Conservation (phyloP, 2,329 filamentous ascomycete species). For the Cladosporium velox region DNA sequence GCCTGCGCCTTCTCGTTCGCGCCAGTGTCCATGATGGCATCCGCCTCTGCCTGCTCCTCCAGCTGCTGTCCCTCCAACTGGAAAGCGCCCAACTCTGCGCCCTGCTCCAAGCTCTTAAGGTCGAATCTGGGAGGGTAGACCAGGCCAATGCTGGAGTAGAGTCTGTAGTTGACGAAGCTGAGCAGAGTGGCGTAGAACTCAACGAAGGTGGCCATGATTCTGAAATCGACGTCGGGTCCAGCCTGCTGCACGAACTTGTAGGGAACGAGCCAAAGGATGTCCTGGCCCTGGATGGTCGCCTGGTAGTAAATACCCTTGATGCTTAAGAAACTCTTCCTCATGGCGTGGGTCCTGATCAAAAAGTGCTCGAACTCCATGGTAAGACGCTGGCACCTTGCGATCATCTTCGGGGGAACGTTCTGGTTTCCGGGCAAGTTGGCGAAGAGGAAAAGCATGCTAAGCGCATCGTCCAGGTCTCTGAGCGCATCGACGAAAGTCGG, state of each 20-base stretch:
- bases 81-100: constrained; percentile 87
- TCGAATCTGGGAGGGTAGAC: constrained; percentile 97
- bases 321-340: constrained; percentile 94
- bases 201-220: constrained; percentile 98
- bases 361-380: constrained; percentile 98
- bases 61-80: constrained; percentile 76
- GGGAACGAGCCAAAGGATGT: constrained; percentile 94
- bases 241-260: constrained; percentile 98
- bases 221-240: constrained; percentile 91
- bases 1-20: constrained; percentile 48
- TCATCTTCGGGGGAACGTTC: constrained; percentile 90
- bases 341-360: constrained; percentile 84
- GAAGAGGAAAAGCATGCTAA: constrained; percentile 97
- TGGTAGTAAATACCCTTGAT: constrained; percentile 99
- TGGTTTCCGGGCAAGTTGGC: constrained; percentile 90
- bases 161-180: constrained; percentile 91
- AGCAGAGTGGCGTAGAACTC: constrained; percentile 98
- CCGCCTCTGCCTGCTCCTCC: constrained; percentile 35
- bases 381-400: constrained; percentile 88
- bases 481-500: constrained; percentile 94
- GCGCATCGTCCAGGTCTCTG: constrained; percentile 90
- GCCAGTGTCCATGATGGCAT: constrained; percentile 32
- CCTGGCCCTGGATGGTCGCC: constrained; percentile 93
- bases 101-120: constrained; percentile 79
- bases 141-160: constrained; percentile 87